Percentiles rank a stretch among this genome's conserved stretches.
These are phyloP conservation scores for Cercophora samala DNA, from an alignment of 495 filamentous ascomycete genomes.

Conservation along the genomic window DNA sequence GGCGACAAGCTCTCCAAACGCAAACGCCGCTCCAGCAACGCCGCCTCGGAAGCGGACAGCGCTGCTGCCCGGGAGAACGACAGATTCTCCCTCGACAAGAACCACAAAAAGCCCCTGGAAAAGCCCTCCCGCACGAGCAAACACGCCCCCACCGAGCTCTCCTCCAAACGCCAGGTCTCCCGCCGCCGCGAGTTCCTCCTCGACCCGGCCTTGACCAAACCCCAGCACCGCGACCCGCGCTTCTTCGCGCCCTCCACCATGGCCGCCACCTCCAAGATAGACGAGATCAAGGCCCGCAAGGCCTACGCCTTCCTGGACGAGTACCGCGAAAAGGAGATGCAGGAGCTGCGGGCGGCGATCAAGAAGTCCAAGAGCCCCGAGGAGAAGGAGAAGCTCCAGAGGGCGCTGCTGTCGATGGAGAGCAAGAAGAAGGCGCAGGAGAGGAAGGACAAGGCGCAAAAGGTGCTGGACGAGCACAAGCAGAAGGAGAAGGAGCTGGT, in stretches of 20 bases:
- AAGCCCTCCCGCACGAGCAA: conserved; percentile 60
- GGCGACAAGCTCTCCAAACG: conserved; percentile 5
- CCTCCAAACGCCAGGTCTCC: conserved; percentile 77
- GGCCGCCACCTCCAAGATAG: conserved; percentile 43
- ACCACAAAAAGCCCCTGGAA: conserved; percentile 19
- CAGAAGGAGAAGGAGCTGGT: conserved; percentile 80
- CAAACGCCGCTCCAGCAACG: conserved; percentile 20
- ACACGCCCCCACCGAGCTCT: conserved; percentile 78
- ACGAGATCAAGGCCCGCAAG: conserved; percentile 55
- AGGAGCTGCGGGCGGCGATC: conserved; percentile 62
- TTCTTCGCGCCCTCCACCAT: conserved; percentile 58
- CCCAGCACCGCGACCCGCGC: conserved; percentile 74
- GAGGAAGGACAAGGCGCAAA: conserved; percentile 61
- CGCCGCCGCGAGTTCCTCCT: conserved; percentile 69
- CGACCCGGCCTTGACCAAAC: conserved; percentile 50
- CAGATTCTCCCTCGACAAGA: conserved; percentile 3
- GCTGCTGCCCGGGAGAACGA: conserved; percentile 12
- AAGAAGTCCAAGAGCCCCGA: conserved; percentile 61
- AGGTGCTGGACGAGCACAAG: conserved; percentile 67
- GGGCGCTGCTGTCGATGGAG: conserved; percentile 64
- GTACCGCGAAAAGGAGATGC: conserved; percentile 77
- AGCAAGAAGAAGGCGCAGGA: conserved; percentile 64
- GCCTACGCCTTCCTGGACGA: conserved; percentile 84
- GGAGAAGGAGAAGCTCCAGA: conserved; percentile 63
- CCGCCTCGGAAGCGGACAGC: conserved; percentile 28